These are phyloP conservation scores for Macadamia tetraphylla DNA, from an alignment of 164 flowering plant genomes.

Conservation along the genomic window DNA sequence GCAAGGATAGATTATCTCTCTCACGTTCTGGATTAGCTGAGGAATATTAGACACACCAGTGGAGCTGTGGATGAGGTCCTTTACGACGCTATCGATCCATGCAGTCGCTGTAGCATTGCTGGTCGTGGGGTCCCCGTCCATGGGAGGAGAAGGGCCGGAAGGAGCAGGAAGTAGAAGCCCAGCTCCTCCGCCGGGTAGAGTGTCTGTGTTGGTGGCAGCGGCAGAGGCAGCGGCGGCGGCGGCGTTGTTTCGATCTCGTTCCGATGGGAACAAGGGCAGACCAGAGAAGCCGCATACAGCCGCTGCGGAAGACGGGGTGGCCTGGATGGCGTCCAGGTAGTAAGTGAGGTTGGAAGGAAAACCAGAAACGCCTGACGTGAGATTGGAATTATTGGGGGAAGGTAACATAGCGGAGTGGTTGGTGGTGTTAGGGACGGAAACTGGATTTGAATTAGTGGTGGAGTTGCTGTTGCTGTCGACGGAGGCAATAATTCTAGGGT, in stretches of 20 bases:
- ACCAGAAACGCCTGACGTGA: slow-evolving; percentile 31
- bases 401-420: slow-evolving; percentile 41
- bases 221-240: background rate
- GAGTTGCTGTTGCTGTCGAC: slow-evolving; percentile 8
- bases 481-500: background rate
- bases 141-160: background rate
- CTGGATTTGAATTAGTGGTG: slow-evolving; percentile 7
- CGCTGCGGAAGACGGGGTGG: slow-evolving; percentile 17
- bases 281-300: slow-evolving; percentile 85
- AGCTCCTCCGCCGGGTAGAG: background rate
- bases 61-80: slow-evolving; percentile 66
- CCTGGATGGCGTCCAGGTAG: slow-evolving; percentile 1
- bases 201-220: too few relatives aligned
- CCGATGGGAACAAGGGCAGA: slow-evolving; percentile 73
- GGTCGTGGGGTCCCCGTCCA: slow-evolving; percentile 21
- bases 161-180: background rate
- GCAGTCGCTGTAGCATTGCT: slow-evolving; percentile 39
- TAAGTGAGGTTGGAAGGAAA: slow-evolving; percentile 13
- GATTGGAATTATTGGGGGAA: slow-evolving; percentile 19
- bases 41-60: slow-evolving; percentile 54
- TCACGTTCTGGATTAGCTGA: slow-evolving; percentile 87
- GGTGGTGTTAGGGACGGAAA: slow-evolving; percentile 9
- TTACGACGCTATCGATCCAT: slow-evolving; percentile 86
- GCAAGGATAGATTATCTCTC: slow-evolving; percentile 87
- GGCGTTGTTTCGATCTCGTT: slow-evolving; percentile 17